Base-by-base conservation (phyloP, 768 basidiomycete species). In the Infundibulicybe gibba region DNA sequence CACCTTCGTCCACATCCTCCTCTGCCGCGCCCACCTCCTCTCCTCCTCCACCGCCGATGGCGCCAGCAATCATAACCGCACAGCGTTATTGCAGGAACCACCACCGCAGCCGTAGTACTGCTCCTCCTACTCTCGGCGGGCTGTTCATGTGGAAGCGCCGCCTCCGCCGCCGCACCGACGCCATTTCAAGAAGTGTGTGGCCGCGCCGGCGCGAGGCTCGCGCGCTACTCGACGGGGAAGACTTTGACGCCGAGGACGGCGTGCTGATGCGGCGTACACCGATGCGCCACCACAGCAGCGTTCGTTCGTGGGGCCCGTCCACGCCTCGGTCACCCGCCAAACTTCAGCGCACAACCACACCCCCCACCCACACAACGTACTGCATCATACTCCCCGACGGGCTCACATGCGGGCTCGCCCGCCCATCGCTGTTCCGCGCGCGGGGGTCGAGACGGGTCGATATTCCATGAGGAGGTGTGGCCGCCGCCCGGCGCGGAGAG, bases 401-500 rank as follows among this genome's bases (percentile, higher is more conserved):
- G n/a, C 25, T 38, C 37, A 44, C 34, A 54, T 32, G 40, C 49
- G 4, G 25, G 25, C 1, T 67, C 70, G 0, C 61, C 68, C n/a
- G 53, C 68, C 69, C 66, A 0, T 64, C 70, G 6, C 55, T 73
- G 20, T 59, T 72, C 38, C 68, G 68, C 25, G 59, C 71, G 2
- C 61, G 71, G 5, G 65, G 61, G 3, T 67, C 75, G 2, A 76
- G 32, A 58, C 68, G 2, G 74, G 1, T 76, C 75, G 0, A 64
- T 74, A 32, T 77, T 78, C 57, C 63, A 66, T 14, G 77, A 78
- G 43, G 72, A 76, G 12, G 67, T 75, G 0, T 75, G 71, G 68
- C 67, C 67, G 1, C 71, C 72, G 0, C 76, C 76, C 1, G 62
- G 48, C 1, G 63, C 62, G 19, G 55, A 45, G 17, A 58, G 44